Conservation (phyloP, 2,329 filamentous ascomycete genomes). For the Sphaerulina populicola region DNA sequence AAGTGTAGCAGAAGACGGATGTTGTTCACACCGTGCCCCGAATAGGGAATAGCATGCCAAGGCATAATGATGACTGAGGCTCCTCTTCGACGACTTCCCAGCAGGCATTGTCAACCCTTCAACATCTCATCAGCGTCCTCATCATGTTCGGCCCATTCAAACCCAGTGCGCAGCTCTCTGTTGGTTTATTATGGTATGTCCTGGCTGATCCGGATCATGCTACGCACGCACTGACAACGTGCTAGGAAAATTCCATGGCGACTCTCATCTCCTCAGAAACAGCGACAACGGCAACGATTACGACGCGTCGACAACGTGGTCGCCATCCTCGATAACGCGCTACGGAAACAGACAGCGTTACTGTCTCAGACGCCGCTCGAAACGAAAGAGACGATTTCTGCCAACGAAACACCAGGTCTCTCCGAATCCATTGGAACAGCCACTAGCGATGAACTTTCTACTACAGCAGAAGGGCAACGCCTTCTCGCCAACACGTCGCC, state of each 20-base stretch:
- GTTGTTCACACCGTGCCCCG: not conserved
- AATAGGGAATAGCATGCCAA: too few relatives aligned
- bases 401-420: not conserved
- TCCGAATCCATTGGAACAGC: slow-evolving; percentile 15
- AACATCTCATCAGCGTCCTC: not conserved
- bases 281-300: slow-evolving; percentile 72
- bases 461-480: slow-evolving; percentile 29
- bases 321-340: slow-evolving; percentile 66
- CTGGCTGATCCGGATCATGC: not conserved
- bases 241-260: slow-evolving; percentile 91
- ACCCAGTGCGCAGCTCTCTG: slow-evolving; percentile 64
- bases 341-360: slow-evolving; percentile 48
- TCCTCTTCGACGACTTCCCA: not conserved
- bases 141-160: slow-evolving; percentile 80
- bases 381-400: slow-evolving; percentile 2
- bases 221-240: not conserved
- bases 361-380: slow-evolving; percentile 9
- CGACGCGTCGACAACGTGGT: slow-evolving; percentile 83
- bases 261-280: slow-evolving; percentile 83
- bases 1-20: not conserved
- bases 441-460: slow-evolving; percentile 24
- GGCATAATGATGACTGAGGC: too few relatives aligned
- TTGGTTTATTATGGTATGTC: slow-evolving; percentile 72
- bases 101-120: not conserved
- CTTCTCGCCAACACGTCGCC: slow-evolving; percentile 17